These are phyloP conservation scores for Apiospora koreana DNA, from an alignment of 2,329 filamentous ascomycete genomes.

Conservation along the genomic window DNA sequence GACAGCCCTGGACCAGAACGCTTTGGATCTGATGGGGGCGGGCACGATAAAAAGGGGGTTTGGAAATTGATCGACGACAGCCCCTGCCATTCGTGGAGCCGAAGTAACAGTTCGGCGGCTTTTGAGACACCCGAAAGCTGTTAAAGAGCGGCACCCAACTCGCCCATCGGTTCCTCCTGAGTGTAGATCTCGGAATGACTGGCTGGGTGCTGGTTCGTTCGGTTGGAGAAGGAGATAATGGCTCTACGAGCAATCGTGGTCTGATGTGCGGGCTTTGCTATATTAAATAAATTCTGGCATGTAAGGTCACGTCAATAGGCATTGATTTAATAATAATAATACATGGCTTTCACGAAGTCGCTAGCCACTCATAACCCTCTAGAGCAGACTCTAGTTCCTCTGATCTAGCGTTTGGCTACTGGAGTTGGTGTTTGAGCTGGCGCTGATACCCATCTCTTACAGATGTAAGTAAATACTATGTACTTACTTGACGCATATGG, in stretches of 20 bases:
- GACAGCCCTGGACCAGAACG: background rate
- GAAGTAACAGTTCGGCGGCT: background rate
- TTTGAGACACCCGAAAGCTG: conserved; percentile 5
- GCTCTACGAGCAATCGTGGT: background rate
- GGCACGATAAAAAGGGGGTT: conserved; percentile 5
- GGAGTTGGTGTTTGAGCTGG: conserved; percentile 6
- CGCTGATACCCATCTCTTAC: background rate
- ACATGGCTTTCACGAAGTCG: background rate
- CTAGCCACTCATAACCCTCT: background rate
- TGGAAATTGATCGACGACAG: conserved; percentile 4
- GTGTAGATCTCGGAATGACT: background rate
- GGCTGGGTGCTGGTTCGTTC: background rate
- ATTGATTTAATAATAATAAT: background rate
- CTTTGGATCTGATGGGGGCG: background rate
- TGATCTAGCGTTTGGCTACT: background rate
- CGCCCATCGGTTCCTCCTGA: background rate
- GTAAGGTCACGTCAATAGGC: background rate
- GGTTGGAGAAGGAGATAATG: background rate
- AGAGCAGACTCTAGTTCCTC: background rate
- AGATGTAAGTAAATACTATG: background rate
- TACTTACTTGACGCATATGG: background rate
- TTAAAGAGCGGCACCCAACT: background rate
- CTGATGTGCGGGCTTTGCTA: background rate
- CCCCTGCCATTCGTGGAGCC: conserved; percentile 7
- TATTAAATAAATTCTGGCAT: background rate